Conservation (phyloP, 208 protist species). For the Leishmania aethiopica region DNA sequence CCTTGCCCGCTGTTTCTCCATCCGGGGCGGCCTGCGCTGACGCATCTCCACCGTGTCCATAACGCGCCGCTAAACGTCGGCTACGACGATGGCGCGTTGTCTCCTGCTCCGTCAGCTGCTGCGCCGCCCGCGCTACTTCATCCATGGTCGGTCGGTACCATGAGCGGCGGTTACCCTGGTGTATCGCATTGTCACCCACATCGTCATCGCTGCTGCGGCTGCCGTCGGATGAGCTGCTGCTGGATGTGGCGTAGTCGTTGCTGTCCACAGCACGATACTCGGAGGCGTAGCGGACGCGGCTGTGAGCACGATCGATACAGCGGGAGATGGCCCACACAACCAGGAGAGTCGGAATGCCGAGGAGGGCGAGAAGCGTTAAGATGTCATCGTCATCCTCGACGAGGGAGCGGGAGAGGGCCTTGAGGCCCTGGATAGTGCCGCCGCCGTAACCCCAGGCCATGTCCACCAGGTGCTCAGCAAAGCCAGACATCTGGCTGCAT, state of each 20-base stretch:
- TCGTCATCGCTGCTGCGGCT: constrained; percentile 7
- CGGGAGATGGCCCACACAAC: constrained; percentile 19
- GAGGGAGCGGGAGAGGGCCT: constrained; percentile 24
- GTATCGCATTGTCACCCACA: not conserved
- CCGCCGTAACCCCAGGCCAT: constrained; percentile 3
- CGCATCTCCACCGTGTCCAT: not conserved
- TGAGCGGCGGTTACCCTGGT: constrained; percentile 2
- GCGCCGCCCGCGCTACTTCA: constrained; percentile 24
- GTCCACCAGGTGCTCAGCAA: constrained; percentile 10
- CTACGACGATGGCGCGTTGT: constrained; percentile 10
- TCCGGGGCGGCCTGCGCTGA: not conserved
- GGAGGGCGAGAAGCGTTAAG: constrained; percentile 28
- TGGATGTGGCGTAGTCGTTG: constrained; percentile 13
- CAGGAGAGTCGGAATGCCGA: constrained; percentile 26
- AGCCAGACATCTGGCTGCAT: not conserved
- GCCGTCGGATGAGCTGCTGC: constrained; percentile 13
- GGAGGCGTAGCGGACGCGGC: constrained; percentile 39
- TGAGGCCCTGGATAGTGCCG: constrained; percentile 10
- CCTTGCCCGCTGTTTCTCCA: constrained; percentile 9
- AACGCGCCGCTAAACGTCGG: not conserved
- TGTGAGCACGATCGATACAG: constrained; percentile 17
- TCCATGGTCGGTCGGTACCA: constrained; percentile 21
- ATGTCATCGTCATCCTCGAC: constrained; percentile 51
- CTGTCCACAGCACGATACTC: constrained; percentile 28
- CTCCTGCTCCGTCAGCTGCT: constrained; percentile 21